Conservation (phyloP, 1,139 yeast genomes). For the Debaryomyces subglobosus region DNA sequence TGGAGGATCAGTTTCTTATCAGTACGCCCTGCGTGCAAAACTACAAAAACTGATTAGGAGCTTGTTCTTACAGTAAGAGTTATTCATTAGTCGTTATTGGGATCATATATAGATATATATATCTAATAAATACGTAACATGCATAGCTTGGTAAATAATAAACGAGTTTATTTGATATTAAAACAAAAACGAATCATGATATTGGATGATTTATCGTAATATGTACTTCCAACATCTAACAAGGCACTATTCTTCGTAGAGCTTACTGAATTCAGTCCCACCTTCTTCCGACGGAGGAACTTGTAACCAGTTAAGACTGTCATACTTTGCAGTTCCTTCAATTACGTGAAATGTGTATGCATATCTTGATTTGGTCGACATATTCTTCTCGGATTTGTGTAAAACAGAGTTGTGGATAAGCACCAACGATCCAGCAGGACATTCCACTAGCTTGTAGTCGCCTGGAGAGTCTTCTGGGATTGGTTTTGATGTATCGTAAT, state of each 20-base stretch:
- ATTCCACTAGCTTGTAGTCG: constrained; percentile 56
- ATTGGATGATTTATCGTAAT: background rate
- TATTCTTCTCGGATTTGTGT: constrained; percentile 70
- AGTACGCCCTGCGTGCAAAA: constrained; percentile 1
- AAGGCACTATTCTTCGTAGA: constrained; percentile 26
- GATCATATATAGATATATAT: background rate
- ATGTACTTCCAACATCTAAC: background rate
- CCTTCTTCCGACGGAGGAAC: constrained; percentile 65
- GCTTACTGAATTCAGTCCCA: constrained; percentile 59
- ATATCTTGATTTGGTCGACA: constrained; percentile 58
- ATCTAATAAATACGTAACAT: background rate
- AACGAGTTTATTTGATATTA: background rate
- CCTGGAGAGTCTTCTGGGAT: constrained; percentile 26
- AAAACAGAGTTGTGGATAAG: constrained; percentile 71
- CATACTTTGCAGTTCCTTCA: constrained; percentile 65
- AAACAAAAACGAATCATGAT: background rate
- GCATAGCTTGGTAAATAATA: background rate
- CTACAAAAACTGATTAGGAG: constrained; percentile 4
- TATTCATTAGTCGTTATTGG: background rate
- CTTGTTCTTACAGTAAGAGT: background rate
- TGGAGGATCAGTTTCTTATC: constrained; percentile 3
- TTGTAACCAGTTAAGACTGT: constrained; percentile 73
- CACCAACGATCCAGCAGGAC: constrained; percentile 73
- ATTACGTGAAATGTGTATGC: constrained; percentile 83
- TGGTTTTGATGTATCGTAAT: constrained; percentile 18